These are phyloP conservation scores for Malus hybrid DNA, from an alignment of 331 rosid species.

Conservation along the genomic window DNA sequence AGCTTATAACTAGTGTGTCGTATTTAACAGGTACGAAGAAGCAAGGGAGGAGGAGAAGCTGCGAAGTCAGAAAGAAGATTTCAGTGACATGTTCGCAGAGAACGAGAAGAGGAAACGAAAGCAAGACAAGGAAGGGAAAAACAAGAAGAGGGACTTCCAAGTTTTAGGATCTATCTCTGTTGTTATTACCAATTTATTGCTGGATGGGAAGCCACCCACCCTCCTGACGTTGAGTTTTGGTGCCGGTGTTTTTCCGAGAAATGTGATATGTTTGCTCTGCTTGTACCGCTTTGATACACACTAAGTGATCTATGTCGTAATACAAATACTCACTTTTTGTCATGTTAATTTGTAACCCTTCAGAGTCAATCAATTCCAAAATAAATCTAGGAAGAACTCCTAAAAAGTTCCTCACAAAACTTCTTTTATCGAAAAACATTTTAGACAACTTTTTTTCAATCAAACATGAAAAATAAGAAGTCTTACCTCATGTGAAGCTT, in stretches of 20 bases:
- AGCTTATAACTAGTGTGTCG: neutral
- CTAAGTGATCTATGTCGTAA: too few species aligned
- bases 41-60: conserved; percentile 96
- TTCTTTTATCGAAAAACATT: too few species aligned
- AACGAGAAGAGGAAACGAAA: conserved; percentile 92
- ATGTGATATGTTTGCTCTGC: too few species aligned
- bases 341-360: too few species aligned
- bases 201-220: neutral
- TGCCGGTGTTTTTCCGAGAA: neutral
- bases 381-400: too few species aligned
- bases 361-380: too few species aligned
- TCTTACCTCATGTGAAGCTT: too few species aligned
- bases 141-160: conserved; percentile 88
- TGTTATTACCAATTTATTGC: neutral
- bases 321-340: too few species aligned
- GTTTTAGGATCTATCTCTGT: conserved; percentile 34
- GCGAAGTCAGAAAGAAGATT: conserved; percentile 94
- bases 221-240: neutral
- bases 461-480: too few species aligned
- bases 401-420: too few species aligned
- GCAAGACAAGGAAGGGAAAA: conserved; percentile 94
- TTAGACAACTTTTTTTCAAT: too few species aligned
- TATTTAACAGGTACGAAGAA: conserved; percentile 69
- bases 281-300: too few species aligned
- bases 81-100: conserved; percentile 99